Base-by-base conservation (phyloP, 78 protist species). In the Chrysochromulina tobinii region DNA sequence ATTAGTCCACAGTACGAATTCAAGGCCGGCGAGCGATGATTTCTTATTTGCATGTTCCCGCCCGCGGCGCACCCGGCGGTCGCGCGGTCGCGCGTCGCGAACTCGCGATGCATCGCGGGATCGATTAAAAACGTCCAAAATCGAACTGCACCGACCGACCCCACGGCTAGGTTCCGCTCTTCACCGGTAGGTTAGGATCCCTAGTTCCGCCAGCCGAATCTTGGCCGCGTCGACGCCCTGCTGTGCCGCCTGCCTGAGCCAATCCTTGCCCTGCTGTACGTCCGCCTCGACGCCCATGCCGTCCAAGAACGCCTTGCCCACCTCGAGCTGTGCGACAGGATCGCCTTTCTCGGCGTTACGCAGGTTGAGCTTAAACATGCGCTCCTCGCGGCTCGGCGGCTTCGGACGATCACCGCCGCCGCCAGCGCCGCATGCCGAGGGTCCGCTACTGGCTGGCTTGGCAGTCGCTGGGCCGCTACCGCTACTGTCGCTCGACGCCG, bases 261-360 rank as follows among this genome's bases (percentile, higher is more conserved):
- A 72, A 5, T 72, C 12, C 15, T 15, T 5, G 14, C n/a, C 81
- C 53, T 38, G 81, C 53, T 3, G 53, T 18, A 14, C 57, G 53
- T 72, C 81, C 81, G n/a, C 20, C 15, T 23, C 81, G n/a, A 23
- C 38, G 53, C 81, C 81, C 4, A 23, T 6, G 14, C 81, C 81
- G 53, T 72, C 18, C 54, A 38, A 12, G 53, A n/a, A 72, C 53
- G 81, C 81, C 81, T 72, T 72, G 57, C 81, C 81, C 53, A 72
- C 81, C 81, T 72, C 81, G 25, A 72, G 81, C 81, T 72, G 81
- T 14, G 81, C 81, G n/a, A 72, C 81, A 3, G 81, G 81, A 15
- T 72, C 81, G 53, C 81, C 81, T 14, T 38, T 23, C n/a, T 72
- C 81, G 17, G 81, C 81, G 48, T 7, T 11, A 14, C 81, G 81